phyloP scores from a whole-genome alignment of 371 early-diverging fungal species.

The Funneliformis caledonium region DNA sequence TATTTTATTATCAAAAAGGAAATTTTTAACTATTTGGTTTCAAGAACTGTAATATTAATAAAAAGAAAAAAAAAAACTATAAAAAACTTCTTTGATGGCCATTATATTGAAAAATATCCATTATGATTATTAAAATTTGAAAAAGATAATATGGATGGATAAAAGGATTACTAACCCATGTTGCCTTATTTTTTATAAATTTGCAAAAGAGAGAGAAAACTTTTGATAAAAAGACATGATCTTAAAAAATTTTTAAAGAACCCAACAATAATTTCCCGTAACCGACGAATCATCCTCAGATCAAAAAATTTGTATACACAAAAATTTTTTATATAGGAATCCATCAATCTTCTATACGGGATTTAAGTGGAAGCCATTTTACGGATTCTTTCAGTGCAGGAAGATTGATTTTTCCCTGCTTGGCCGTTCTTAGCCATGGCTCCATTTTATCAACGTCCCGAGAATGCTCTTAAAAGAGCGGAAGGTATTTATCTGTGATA shows the following conservation, averaged over 20 bases:
- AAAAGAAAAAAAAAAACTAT: not conserved
- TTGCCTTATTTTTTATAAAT: not conserved
- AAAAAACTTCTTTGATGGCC: not conserved
- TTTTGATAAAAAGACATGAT: not conserved
- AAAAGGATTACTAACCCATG: conserved; percentile 34
- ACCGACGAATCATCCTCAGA: not conserved
- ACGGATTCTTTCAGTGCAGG: not conserved
- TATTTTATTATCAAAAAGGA: not conserved
- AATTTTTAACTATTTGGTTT: not conserved
- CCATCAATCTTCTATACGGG: not conserved
- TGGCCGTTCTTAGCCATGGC: conserved; percentile 39
- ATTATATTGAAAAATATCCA: not conserved
- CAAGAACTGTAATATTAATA: not conserved
- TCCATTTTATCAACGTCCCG: conserved; percentile 52
- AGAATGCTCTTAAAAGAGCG: conserved; percentile 68
- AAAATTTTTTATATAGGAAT: conserved; percentile 5
- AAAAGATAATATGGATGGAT: conserved; percentile 7
- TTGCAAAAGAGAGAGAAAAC: conserved; percentile 5
- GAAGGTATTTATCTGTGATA: conserved; percentile 50
- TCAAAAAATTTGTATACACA: not conserved
- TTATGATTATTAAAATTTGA: not conserved
- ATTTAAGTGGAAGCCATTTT: conserved; percentile 20
- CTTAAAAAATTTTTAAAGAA: conserved; percentile 3
- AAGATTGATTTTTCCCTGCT: not conserved
- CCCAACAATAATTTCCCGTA: not conserved